Conservation (phyloP, 192 early-diverging fungal genomes). For the Podila verticillata region DNA sequence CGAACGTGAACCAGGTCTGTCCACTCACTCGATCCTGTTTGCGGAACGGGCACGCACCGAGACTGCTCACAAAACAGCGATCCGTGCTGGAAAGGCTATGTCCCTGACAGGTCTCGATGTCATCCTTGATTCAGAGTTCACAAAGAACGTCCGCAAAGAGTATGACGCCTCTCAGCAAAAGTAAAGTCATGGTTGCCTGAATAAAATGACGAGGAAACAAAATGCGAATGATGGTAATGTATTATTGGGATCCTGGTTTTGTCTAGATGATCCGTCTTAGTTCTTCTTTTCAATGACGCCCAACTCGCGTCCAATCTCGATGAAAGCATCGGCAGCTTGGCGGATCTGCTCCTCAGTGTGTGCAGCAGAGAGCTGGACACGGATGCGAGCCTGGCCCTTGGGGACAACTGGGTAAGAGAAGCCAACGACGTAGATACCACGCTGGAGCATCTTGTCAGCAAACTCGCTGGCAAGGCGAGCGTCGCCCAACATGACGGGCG, state of each 20-base stretch:
- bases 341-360: slow-evolving; percentile 84
- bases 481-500: slow-evolving; percentile 95
- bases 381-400: slow-evolving; percentile 92
- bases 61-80: slow-evolving; percentile 63
- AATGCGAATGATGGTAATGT: background rate
- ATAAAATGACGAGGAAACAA: background rate
- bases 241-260: background rate
- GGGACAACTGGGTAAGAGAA: slow-evolving; percentile 98
- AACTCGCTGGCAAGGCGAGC: slow-evolving; percentile 82
- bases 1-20: slow-evolving; percentile 39
- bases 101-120: slow-evolving; percentile 61
- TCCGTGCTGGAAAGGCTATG: slow-evolving; percentile 62
- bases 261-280: background rate
- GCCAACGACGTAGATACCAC: slow-evolving; percentile 94
- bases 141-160: slow-evolving; percentile 50
- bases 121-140: slow-evolving; percentile 58
- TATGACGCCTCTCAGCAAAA: slow-evolving; percentile 40
- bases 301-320: slow-evolving; percentile 46
- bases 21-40: slow-evolving; percentile 75
- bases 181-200: background rate
- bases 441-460: slow-evolving; percentile 87
- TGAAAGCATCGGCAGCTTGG: slow-evolving; percentile 83
- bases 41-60: slow-evolving; percentile 64
- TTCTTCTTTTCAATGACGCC: slow-evolving; percentile 44
- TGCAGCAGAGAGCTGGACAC: slow-evolving; percentile 95